A percentile compares a stretch with the other conserved stretches of the same genome.
phyloP scores from a whole-genome alignment of 352 stramenopile genomes.

The Phytophthora brassicae region DNA sequence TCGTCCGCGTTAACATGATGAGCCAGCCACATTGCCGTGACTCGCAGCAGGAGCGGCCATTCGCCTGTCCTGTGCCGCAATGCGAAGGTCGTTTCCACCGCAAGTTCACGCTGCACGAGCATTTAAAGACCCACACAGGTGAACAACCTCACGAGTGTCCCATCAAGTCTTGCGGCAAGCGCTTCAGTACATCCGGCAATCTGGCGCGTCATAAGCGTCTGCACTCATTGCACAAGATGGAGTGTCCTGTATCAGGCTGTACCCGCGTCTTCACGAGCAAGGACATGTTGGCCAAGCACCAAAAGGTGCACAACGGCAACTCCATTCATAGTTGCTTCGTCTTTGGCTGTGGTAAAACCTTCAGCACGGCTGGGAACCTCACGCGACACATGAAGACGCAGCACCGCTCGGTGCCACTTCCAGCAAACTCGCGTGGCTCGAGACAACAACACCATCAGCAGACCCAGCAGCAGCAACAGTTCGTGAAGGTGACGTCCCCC shows the following conservation, averaged over 20 bases:
- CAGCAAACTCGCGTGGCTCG: slow-evolving; percentile 13
- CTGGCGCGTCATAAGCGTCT: slow-evolving; percentile 67
- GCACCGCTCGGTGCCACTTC: slow-evolving; percentile 33
- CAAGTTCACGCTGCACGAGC: slow-evolving; percentile 72
- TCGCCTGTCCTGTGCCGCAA: slow-evolving; percentile 30
- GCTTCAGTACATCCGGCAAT: slow-evolving; percentile 62
- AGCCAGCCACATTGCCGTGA: slow-evolving; percentile 25
- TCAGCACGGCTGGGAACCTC: slow-evolving; percentile 64
- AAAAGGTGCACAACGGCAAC: slow-evolving; percentile 57
- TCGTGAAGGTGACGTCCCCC: slow-evolving; percentile 17
- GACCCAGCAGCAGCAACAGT: slow-evolving; percentile 14
- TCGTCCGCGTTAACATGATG: slow-evolving; percentile 9
- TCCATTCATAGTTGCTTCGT: slow-evolving; percentile 59
- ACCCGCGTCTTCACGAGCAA: slow-evolving; percentile 61
- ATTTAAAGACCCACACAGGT: slow-evolving; percentile 79
- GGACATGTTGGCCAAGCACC: slow-evolving; percentile 55
- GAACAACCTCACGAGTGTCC: slow-evolving; percentile 69
- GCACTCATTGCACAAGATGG: slow-evolving; percentile 60
- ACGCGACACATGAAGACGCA: slow-evolving; percentile 68
- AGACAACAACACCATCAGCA: slow-evolving; percentile 19
- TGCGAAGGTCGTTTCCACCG: slow-evolving; percentile 59
- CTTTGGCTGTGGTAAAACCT: slow-evolving; percentile 52
- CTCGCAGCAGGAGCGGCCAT: slow-evolving; percentile 34
- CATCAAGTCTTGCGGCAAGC: slow-evolving; percentile 48
- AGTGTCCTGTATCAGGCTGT: slow-evolving; percentile 50